Percentiles rank a stretch among this genome's conserved stretches.
Conservation (phyloP, 2,329 filamentous ascomycete genomes). For the Neonectria neomacrospora region DNA sequence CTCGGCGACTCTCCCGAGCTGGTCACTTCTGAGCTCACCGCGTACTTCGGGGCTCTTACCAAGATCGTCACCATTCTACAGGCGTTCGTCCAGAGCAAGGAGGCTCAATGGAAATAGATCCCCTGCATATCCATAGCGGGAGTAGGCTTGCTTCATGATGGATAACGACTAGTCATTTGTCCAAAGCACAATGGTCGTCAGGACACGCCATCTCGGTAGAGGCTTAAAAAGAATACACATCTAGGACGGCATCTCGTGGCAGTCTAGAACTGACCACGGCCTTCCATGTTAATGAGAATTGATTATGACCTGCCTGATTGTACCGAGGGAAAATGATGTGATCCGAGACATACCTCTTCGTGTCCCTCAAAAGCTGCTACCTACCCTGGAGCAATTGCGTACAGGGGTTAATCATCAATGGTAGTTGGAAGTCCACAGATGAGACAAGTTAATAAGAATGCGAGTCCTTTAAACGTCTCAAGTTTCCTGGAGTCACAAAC, state of each 20-base stretch:
- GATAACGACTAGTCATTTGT: conserved; percentile 25
- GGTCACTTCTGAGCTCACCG: conserved; percentile 71
- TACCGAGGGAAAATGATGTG: not conserved
- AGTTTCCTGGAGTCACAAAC: not conserved
- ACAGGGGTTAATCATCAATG: not conserved
- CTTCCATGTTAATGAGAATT: conserved; percentile 5
- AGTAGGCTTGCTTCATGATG: conserved; percentile 19
- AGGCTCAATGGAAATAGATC: conserved; percentile 65
- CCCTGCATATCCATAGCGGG: conserved; percentile 8
- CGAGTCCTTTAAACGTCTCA: not conserved
- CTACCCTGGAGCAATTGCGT: not conserved
- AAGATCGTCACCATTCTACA: conserved; percentile 81
- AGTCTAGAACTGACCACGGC: conserved; percentile 13
- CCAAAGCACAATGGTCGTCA: conserved; percentile 23
- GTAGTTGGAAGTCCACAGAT: not conserved
- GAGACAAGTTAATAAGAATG: not conserved
- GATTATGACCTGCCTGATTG: not conserved
- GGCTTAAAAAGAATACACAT: conserved; percentile 20
- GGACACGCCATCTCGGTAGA: conserved; percentile 18
- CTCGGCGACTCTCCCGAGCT: conserved; percentile 74
- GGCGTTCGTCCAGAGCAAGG: conserved; percentile 65
- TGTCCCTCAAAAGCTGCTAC: not conserved
- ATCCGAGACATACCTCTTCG: not conserved
- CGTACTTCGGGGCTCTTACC: conserved; percentile 82
- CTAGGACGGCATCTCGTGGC: conserved; percentile 11